These are phyloP conservation scores for Aphanocladium album DNA, from an alignment of 2,329 filamentous ascomycete species.

Conservation along the genomic window DNA sequence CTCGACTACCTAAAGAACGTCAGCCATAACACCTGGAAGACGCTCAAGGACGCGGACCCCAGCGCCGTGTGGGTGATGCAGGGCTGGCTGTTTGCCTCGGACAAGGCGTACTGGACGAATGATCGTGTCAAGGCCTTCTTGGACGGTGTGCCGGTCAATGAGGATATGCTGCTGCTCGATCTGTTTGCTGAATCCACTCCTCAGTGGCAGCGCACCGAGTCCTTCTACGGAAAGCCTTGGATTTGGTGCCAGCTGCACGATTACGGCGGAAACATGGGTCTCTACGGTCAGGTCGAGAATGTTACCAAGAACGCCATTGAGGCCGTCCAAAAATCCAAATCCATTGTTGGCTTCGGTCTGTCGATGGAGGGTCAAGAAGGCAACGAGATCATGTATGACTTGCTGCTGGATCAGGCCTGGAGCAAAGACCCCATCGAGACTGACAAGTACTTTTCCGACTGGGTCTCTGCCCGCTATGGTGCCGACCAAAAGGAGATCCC, in stretches of 20 bases:
- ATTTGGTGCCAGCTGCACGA: slow-evolving; percentile 46
- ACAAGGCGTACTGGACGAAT: slow-evolving; percentile 35
- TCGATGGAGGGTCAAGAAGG: slow-evolving; percentile 45
- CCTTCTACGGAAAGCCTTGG: slow-evolving; percentile 46
- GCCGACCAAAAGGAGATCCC: slow-evolving; percentile 4
- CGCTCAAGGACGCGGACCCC: slow-evolving; percentile 40
- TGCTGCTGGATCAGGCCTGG: slow-evolving; percentile 46
- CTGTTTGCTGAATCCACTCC: slow-evolving; percentile 43
- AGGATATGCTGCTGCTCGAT: slow-evolving; percentile 44
- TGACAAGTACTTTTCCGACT: slow-evolving; percentile 37
- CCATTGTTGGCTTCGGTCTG: slow-evolving; percentile 40
- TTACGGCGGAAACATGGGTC: slow-evolving; percentile 40
- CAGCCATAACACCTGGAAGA: slow-evolving; percentile 33
- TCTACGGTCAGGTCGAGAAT: slow-evolving; percentile 44
- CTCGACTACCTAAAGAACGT: slow-evolving; percentile 38
- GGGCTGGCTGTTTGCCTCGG: slow-evolving; percentile 42
- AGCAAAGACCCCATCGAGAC: slow-evolving; percentile 35
- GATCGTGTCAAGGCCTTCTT: slow-evolving; percentile 41
- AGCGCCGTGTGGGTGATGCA: slow-evolving; percentile 45
- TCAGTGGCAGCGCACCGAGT: slow-evolving; percentile 42
- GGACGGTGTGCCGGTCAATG: slow-evolving; percentile 34
- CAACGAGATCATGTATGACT: slow-evolving; percentile 44
- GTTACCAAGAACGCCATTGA: slow-evolving; percentile 39
- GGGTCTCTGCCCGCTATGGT: slow-evolving; percentile 37
- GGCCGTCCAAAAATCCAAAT: slow-evolving; percentile 33